Evolutionary conservation across 2,329 filamentous ascomycete species (phyloP), one percentile per base, ranked within the genome.

Genomic region (Malbranchea zuffiana): DNA sequence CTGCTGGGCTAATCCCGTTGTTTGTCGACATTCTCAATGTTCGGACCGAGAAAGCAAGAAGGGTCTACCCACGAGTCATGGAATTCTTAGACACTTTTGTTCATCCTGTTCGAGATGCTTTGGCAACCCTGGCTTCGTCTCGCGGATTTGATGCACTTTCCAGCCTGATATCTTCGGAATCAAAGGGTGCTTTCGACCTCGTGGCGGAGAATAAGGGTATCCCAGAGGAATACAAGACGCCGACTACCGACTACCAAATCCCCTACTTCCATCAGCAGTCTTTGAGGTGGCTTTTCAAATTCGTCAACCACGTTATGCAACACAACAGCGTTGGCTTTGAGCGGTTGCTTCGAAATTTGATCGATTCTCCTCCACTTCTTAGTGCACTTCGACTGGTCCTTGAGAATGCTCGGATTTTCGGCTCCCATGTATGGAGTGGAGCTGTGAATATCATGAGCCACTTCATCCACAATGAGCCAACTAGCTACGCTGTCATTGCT

Each of bases 401-500:
- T 45, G 77, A 80, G 45, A 81, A 93, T 50, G 79, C 82, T 24
- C 68, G 68, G 35, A 69, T 78, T 24, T 99, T 87, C 55, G 90
- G 90, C 8, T 90, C 88, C 2, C 80, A 90, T 41, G 85, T 96
- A 4, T 99, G 90, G 90, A 94, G 86, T 32, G 87, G 87, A 55
- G 82, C 86, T 5, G 84, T 94, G 44, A 87, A 80, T 37, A 88
- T 95, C 39, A 67, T 98, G 34, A 90, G 84, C 53, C 88, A 85
- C 50, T 98, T 98, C 59, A 93, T 99, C 50, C 92, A 99, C 61
- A 95, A 96, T 54, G 90, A 98, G 52, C 90, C 90, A 0, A 98
- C 90, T 1, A 98, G 90, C 58, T 98, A 94, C 56, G 81, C 85
- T 18, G 85, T 94, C 16, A 90, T 99, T 46, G 85, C 84, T 10